phyloP scores from a whole-genome alignment of 2,329 filamentous ascomycete species.

The Alternaria dauci region DNA sequence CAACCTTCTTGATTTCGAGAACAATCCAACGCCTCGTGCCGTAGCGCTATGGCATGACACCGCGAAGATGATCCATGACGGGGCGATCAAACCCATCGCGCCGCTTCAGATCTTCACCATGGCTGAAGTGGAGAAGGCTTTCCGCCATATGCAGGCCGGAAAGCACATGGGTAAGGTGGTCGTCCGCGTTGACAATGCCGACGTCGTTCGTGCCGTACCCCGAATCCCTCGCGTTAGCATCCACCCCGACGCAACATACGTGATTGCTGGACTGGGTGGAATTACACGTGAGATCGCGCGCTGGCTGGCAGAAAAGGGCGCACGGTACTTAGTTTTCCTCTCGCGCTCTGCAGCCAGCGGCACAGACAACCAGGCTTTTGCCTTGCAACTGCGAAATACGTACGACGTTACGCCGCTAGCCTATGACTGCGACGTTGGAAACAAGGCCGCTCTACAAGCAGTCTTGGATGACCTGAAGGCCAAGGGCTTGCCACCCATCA shows the following conservation, averaged over 20 bases:
- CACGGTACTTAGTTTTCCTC: slow-evolving; percentile 29
- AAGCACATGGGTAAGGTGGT: slow-evolving; percentile 54
- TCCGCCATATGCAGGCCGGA: slow-evolving; percentile 38
- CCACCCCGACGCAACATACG: slow-evolving; percentile 26
- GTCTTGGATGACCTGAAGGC: not conserved
- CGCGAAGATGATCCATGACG: not conserved
- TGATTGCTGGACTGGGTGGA: slow-evolving; percentile 33
- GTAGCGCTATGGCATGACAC: too few species aligned
- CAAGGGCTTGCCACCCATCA: slow-evolving; percentile 32
- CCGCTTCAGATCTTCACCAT: not conserved
- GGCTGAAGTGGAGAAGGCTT: slow-evolving; percentile 10
- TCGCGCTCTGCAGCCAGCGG: slow-evolving; percentile 21
- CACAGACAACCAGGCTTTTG: slow-evolving; percentile 6
- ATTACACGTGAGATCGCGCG: slow-evolving; percentile 29
- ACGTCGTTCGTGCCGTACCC: slow-evolving; percentile 21
- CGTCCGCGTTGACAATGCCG: slow-evolving; percentile 30
- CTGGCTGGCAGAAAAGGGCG: slow-evolving; percentile 31
- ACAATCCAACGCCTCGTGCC: not conserved
- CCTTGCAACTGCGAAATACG: slow-evolving; percentile 5
- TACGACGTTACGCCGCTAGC: slow-evolving; percentile 5
- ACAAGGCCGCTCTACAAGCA: slow-evolving; percentile 7
- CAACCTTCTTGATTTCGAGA: slow-evolving; percentile 7
- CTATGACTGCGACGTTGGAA: slow-evolving; percentile 3
- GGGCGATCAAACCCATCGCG: slow-evolving; percentile 5
- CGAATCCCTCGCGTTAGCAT: slow-evolving; percentile 8